These are phyloP conservation scores for Vigna reflexopilosa DNA, from an alignment of 306 rosid genomes.

Conservation along the genomic window DNA sequence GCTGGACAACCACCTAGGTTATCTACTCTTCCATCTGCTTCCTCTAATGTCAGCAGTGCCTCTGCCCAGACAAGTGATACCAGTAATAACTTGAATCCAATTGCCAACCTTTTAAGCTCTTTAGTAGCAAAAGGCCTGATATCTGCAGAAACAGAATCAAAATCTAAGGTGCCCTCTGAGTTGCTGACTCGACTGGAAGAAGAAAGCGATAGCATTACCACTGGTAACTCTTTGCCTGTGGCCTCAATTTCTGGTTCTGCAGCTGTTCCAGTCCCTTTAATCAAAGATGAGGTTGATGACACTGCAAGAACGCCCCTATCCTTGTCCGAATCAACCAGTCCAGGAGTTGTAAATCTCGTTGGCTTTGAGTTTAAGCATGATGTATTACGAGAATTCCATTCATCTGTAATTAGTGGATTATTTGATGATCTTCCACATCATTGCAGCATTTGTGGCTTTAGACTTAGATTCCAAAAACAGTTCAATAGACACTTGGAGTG, in stretches of 20 bases:
- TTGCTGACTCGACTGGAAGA: slow-evolving; percentile 44
- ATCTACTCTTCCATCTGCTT: slow-evolving; percentile 50
- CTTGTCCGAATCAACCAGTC: slow-evolving; percentile 51
- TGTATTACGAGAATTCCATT: slow-evolving; percentile 70
- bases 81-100: slow-evolving; percentile 56
- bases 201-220: slow-evolving; percentile 43
- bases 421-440: slow-evolving; percentile 65
- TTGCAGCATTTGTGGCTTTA: slow-evolving; percentile 69
- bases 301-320: slow-evolving; percentile 45
- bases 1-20: slow-evolving; percentile 53
- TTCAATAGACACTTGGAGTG: slow-evolving; percentile 74
- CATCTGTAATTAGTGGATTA: slow-evolving; percentile 66
- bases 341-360: slow-evolving; percentile 56
- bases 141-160: slow-evolving; percentile 65
- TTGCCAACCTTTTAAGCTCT: slow-evolving; percentile 83
- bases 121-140: slow-evolving; percentile 91
- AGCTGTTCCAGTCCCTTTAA: slow-evolving; percentile 48
- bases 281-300: slow-evolving; percentile 49
- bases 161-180: slow-evolving; percentile 48
- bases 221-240: slow-evolving; percentile 52
- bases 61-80: slow-evolving; percentile 54
- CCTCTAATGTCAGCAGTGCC: slow-evolving; percentile 53
- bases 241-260: slow-evolving; percentile 58
- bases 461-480: slow-evolving; percentile 60
- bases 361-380: slow-evolving; percentile 79